These are phyloP conservation scores for Oryza brachyantha DNA, from an alignment of 176 grass and related monocot genomes.

Conservation along the genomic window DNA sequence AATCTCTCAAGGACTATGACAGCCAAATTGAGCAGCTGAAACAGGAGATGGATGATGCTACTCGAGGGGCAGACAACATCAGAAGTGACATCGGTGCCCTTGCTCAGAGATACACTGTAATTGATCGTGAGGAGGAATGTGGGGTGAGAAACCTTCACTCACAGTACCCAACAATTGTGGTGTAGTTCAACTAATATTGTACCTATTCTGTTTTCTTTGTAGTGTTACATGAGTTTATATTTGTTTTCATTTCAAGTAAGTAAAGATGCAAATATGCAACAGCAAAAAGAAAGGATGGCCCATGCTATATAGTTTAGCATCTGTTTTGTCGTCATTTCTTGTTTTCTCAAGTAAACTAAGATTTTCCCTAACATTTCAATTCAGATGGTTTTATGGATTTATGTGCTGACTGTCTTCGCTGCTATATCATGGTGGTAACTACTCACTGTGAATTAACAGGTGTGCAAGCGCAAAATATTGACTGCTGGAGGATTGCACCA, in stretches of 20 bases:
- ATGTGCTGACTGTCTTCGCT: neutral
- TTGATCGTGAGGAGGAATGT: conserved; percentile 90
- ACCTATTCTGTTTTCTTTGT: neutral
- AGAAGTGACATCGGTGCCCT: conserved; percentile 94
- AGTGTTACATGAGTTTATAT: neutral
- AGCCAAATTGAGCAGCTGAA: conserved; percentile 95
- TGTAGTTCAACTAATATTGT: neutral
- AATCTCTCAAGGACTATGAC: conserved; percentile 96
- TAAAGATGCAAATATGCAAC: neutral
- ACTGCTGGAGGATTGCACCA: conserved; percentile 67
- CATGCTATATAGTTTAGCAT: neutral
- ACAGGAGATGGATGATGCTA: conserved; percentile 97
- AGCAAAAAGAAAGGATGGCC: neutral
- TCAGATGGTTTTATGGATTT: conserved; percentile 4
- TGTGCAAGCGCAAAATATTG: conserved; percentile 90
- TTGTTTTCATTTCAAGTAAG: neutral
- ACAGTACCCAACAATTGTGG: neutral
- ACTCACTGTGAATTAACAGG: conserved; percentile 33
- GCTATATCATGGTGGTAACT: conserved; percentile 7
- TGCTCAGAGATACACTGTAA: conserved; percentile 83
- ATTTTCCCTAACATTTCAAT: neutral
- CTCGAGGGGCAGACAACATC: conserved; percentile 87
- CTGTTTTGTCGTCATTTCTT: conserved; percentile 1
- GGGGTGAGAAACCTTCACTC: conserved; percentile 49
- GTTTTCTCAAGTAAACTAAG: neutral